Evolutionary conservation across 768 basidiomycete species (phyloP).

Genomic region (Trametes elegans): DNA sequence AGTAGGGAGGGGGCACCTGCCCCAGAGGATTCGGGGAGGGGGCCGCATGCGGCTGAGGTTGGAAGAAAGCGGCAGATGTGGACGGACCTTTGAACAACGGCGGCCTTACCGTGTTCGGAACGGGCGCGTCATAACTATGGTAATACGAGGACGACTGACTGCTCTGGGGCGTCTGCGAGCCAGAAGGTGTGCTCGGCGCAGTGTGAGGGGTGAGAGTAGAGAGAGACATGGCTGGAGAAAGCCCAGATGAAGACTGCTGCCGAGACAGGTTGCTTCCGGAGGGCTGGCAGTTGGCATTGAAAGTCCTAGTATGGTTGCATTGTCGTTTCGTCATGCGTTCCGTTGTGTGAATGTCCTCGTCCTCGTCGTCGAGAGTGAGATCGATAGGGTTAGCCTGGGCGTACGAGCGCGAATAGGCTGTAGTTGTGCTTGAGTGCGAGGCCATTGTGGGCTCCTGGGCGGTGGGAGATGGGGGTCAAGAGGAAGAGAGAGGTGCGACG

Average conservation of each 20-base stretch:
- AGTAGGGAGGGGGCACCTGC: background rate
- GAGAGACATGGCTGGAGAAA: conserved; percentile 30
- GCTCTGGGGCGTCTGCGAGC: background rate
- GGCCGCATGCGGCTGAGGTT: conserved; percentile 11
- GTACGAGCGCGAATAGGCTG: conserved; percentile 30
- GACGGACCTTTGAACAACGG: conserved; percentile 52
- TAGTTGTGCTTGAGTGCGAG: conserved; percentile 8
- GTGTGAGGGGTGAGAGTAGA: conserved; percentile 24
- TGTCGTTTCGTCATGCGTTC: conserved; percentile 24
- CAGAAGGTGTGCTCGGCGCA: background rate
- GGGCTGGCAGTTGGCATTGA: conserved; percentile 20
- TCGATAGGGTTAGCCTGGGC: conserved; percentile 60
- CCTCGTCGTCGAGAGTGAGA: conserved; percentile 70
- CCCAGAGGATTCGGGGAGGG: conserved; percentile 5
- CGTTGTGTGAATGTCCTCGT: conserved; percentile 33
- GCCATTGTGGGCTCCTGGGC: conserved; percentile 1
- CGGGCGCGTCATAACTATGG: background rate
- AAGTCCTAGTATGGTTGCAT: conserved; percentile 20
- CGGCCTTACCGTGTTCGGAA: conserved; percentile 38
- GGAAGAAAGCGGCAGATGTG: conserved; percentile 34
- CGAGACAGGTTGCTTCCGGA: conserved; percentile 6
- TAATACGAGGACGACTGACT: background rate
- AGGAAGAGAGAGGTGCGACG: background rate
- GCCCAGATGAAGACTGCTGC: conserved; percentile 26
- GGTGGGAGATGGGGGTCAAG: background rate